Percentiles rank a stretch among this genome's conserved stretches.
Conservation (phyloP, 192 early-diverging fungal species). For the Chytriomyces sp. region DNA sequence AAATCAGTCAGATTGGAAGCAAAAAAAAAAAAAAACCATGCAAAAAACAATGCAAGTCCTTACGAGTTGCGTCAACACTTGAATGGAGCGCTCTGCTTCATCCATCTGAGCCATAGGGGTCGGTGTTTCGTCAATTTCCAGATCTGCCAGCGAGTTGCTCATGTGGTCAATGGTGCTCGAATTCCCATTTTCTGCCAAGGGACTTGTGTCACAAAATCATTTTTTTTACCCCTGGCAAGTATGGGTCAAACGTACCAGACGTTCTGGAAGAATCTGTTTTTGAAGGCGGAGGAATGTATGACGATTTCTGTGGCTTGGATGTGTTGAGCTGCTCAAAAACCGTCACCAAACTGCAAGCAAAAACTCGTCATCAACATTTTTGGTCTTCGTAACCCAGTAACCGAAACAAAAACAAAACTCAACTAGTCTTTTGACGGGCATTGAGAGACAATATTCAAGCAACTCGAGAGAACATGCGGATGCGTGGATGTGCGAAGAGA, state of each 20-base stretch:
- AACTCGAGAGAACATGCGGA: constrained; percentile 14
- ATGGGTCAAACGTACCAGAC: not conserved
- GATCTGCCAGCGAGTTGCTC: constrained; percentile 24
- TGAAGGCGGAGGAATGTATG: not conserved
- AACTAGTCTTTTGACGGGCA: constrained; percentile 21
- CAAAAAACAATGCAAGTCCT: not conserved
- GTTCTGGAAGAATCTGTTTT: not conserved
- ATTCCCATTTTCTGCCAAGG: too few species aligned
- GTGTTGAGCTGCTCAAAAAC: constrained; percentile 3
- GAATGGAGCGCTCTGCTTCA: constrained; percentile 31
- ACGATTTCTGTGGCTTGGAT: not conserved
- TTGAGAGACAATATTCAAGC: constrained; percentile 24
- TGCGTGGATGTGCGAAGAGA: not conserved
- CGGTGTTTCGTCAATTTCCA: not conserved
- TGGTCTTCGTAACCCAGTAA: too few species aligned
- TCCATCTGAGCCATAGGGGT: constrained; percentile 27
- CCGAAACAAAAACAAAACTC: not conserved
- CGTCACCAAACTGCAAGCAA: constrained; percentile 12
- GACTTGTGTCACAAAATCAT: too few species aligned
- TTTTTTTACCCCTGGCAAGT: too few species aligned
- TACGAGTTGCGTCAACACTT: constrained; percentile 24
- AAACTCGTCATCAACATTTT: not conserved
- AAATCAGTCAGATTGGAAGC: too few species aligned
- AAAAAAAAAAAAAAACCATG: not conserved
- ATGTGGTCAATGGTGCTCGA: constrained; percentile 10